Conservation (phyloP, 2,329 filamentous ascomycete genomes). For the Pseudogymnoascus sp. region DNA sequence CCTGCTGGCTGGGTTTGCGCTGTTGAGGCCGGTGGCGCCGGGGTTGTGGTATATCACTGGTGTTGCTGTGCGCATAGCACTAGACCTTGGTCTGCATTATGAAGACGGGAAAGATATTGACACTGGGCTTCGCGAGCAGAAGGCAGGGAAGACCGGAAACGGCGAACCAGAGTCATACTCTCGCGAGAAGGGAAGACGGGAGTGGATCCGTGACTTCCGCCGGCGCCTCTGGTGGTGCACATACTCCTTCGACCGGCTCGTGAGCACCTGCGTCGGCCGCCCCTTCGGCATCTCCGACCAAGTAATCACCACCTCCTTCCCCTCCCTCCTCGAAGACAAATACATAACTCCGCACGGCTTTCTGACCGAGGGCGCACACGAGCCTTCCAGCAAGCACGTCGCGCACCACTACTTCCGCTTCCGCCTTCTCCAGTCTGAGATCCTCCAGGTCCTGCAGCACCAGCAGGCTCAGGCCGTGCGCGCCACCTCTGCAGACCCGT, state of each 20-base stretch:
- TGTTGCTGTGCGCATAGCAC: slow-evolving; percentile 80
- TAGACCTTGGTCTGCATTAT: slow-evolving; percentile 87
- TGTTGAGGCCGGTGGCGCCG: slow-evolving; percentile 83
- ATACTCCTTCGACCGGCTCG: slow-evolving; percentile 89
- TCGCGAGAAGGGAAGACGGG: slow-evolving; percentile 58
- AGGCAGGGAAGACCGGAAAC: slow-evolving; percentile 32
- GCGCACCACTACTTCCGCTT: slow-evolving; percentile 89
- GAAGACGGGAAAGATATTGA: slow-evolving; percentile 70
- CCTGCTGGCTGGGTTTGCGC: slow-evolving; percentile 80
- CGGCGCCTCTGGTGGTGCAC: slow-evolving; percentile 94
- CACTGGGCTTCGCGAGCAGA: slow-evolving; percentile 47
- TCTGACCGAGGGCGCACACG: slow-evolving; percentile 45
- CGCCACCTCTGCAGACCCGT: slow-evolving; percentile 53
- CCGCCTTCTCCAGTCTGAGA: slow-evolving; percentile 84
- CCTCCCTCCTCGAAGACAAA: slow-evolving; percentile 78
- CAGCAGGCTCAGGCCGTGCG: slow-evolving; percentile 79
- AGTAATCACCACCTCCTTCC: slow-evolving; percentile 91
- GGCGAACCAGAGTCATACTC: slow-evolving; percentile 29
- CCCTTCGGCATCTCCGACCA: slow-evolving; percentile 95
- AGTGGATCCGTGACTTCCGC: slow-evolving; percentile 81
- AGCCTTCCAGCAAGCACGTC: slow-evolving; percentile 82
- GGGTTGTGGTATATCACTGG: slow-evolving; percentile 97
- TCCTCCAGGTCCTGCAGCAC: slow-evolving; percentile 86
- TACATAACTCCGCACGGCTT: slow-evolving; percentile 80
- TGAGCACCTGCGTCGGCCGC: slow-evolving; percentile 86